Evolutionary conservation across 371 early-diverging fungal species (phyloP), one percentile per base, ranked within the genome.

Genomic region (Syncephalastrum monosporum): DNA sequence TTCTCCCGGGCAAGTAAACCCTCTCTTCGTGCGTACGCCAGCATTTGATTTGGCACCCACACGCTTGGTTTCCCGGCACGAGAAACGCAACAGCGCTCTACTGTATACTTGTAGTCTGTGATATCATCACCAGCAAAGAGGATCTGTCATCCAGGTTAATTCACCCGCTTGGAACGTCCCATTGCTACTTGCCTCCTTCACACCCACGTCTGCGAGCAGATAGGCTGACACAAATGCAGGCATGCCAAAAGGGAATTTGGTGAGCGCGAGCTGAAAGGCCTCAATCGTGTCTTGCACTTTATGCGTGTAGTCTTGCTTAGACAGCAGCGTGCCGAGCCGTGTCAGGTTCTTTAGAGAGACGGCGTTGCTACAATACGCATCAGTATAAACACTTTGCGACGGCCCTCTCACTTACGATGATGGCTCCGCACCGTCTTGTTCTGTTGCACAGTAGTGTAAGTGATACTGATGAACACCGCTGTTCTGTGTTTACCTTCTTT

Each of bases 341-440:
- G 69, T 44, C n/a, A 81, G 55, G 42, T 81, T 81, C 21, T 57
- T 64, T 6, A 75, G 53, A 3, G 82, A 61, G 1, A 81, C 66
- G 16, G 77, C 68, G 51, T 81, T 81, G 3, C 77, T 76, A 61
- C 15, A 25, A 53, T 33, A 13, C 15, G 24, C 6, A 23, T 46
- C 19, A 33, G 12, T 8, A 53, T n/a, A 4, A 13, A 19, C 4
- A 24, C 41, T 51, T 19, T 23, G 13, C 47, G 12, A 50, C 51
- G 50, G n/a, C 42, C 42, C 19, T 21, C 8, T 17, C 17, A 45
- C 71, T 59, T 63, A 75, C 70, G 80, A 63, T 24, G 86, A 76
- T 16, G 88, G 88, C 58, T 87, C 88, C 0, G 88, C 85, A 15
- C 85, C 85, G 64, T 87, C 88, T 63, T 83, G 82, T 51, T 84